Conservation (phyloP, 2,329 filamentous ascomycete species). For the Fusarium sp. region DNA sequence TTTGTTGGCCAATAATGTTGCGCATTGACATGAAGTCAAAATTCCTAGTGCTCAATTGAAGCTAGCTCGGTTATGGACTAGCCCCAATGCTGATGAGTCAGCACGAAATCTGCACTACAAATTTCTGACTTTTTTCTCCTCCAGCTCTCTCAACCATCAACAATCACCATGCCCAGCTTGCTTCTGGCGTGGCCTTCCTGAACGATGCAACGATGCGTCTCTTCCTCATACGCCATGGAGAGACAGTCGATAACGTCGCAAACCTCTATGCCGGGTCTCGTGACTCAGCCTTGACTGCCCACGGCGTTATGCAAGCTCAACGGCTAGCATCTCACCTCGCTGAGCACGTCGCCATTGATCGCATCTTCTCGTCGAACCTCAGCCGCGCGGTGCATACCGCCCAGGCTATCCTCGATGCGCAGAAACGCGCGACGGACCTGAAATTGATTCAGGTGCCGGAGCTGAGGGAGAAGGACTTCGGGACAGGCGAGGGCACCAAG, state of each 20-base stretch:
- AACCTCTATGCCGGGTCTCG: slow-evolving; percentile 80
- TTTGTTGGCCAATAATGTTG: slow-evolving; percentile 20
- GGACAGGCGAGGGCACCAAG: slow-evolving; percentile 73
- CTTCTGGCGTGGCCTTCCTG: slow-evolving; percentile 28
- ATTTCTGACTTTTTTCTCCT: slow-evolving; percentile 30
- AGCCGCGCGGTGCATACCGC: slow-evolving; percentile 79
- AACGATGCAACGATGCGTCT: slow-evolving; percentile 55
- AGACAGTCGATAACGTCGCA: slow-evolving; percentile 90
- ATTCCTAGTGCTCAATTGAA: background rate
- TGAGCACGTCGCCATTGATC: slow-evolving; percentile 54
- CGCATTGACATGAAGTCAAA: background rate
- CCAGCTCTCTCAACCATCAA: background rate
- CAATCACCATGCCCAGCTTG: slow-evolving; percentile 36
- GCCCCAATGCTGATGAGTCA: slow-evolving; percentile 18
- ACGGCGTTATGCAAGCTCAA: slow-evolving; percentile 82
- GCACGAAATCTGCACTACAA: slow-evolving; percentile 25
- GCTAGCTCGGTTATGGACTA: background rate
- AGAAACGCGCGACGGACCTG: slow-evolving; percentile 46
- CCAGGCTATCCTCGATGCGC: slow-evolving; percentile 68
- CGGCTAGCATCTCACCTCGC: slow-evolving; percentile 73
- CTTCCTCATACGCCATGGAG: slow-evolving; percentile 85
- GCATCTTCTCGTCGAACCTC: slow-evolving; percentile 82
- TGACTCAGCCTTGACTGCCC: slow-evolving; percentile 82
- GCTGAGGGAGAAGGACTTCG: slow-evolving; percentile 80
- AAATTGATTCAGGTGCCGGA: slow-evolving; percentile 46